Evolutionary conservation across 495 filamentous ascomycete species (phyloP).

Genomic region (Hypoxylon trugodes): DNA sequence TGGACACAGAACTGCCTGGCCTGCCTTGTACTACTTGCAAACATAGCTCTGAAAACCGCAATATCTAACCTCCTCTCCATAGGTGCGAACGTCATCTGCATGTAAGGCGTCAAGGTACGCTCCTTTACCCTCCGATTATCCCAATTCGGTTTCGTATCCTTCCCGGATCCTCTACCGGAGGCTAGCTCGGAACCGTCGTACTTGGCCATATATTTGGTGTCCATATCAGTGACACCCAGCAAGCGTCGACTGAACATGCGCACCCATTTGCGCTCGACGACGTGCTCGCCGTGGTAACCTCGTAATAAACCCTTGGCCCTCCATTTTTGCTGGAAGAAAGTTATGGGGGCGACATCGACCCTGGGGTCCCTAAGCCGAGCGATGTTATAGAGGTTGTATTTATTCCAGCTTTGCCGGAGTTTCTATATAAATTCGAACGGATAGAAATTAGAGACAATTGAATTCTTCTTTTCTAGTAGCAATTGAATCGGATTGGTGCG

Average conservation of each 20-base stretch:
- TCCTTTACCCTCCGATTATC: not conserved
- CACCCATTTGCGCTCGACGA: slow-evolving; percentile 88
- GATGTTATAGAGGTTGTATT: slow-evolving; percentile 95
- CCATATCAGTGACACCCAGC: slow-evolving; percentile 85
- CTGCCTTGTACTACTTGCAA: slow-evolving; percentile 93
- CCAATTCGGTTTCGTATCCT: slow-evolving; percentile 43
- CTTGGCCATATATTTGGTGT: slow-evolving; percentile 74
- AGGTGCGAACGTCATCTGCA: slow-evolving; percentile 91
- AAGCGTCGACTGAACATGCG: slow-evolving; percentile 86
- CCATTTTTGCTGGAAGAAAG: slow-evolving; percentile 99
- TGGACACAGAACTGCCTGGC: slow-evolving; percentile 94
- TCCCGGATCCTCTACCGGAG: slow-evolving; percentile 81
- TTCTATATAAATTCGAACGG: slow-evolving; percentile 56
- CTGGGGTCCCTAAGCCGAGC: slow-evolving; percentile 47
- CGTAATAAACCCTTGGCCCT: slow-evolving; percentile 80
- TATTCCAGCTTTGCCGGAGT: slow-evolving; percentile 96
- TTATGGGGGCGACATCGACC: slow-evolving; percentile 51
- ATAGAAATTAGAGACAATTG: slow-evolving; percentile 35
- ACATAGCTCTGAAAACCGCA: slow-evolving; percentile 89
- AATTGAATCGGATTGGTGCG: not conserved
- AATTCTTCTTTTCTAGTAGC: not conserved
- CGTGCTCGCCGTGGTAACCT: slow-evolving; percentile 92
- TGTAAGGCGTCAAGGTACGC: slow-evolving; percentile 71
- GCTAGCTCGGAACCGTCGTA: slow-evolving; percentile 83
- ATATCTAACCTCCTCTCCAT: slow-evolving; percentile 90